These are phyloP conservation scores for Phalaenopsis aphrodite DNA, from an alignment of 106 monocot species.

Conservation along the genomic window DNA sequence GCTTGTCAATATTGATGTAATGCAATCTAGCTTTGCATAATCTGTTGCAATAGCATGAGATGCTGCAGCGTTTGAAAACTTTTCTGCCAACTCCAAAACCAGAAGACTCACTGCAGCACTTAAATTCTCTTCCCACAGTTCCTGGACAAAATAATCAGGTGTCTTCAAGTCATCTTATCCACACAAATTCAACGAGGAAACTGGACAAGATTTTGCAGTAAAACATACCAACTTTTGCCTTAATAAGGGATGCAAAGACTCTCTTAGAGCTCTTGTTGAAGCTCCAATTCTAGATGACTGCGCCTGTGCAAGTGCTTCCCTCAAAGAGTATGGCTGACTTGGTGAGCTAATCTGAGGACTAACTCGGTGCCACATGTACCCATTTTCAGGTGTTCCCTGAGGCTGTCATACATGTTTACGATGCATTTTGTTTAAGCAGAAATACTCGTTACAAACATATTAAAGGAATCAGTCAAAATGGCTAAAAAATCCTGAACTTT, in stretches of 20 bases:
- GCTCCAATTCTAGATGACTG: constrained; percentile 93
- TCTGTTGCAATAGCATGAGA: constrained; percentile 81
- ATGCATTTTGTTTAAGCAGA: constrained; percentile 1
- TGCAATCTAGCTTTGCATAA: constrained; percentile 93
- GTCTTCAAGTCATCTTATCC: constrained; percentile 4
- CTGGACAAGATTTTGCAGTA: background rate
- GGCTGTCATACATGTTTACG: constrained; percentile 25
- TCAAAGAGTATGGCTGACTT: constrained; percentile 93
- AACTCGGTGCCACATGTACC: constrained; percentile 87
- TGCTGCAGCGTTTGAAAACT: constrained; percentile 74
- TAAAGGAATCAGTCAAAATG: background rate
- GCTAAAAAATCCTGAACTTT: background rate
- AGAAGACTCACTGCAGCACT: constrained; percentile 89
- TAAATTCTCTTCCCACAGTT: constrained; percentile 98
- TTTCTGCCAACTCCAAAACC: constrained; percentile 80
- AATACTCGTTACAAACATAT: background rate
- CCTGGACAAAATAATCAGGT: constrained; percentile 34
- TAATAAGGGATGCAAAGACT: constrained; percentile 87
- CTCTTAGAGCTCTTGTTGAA: constrained; percentile 79
- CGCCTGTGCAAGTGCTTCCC: constrained; percentile 98
- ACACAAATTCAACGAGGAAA: background rate
- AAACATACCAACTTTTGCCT: constrained; percentile 87
- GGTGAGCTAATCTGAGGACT: constrained; percentile 96
- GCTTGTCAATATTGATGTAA: constrained; percentile 80
- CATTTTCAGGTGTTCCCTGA: constrained; percentile 94